phyloP scores from a whole-genome alignment of 2,329 filamentous ascomycete genomes.

The Orbilia brochopaga region DNA sequence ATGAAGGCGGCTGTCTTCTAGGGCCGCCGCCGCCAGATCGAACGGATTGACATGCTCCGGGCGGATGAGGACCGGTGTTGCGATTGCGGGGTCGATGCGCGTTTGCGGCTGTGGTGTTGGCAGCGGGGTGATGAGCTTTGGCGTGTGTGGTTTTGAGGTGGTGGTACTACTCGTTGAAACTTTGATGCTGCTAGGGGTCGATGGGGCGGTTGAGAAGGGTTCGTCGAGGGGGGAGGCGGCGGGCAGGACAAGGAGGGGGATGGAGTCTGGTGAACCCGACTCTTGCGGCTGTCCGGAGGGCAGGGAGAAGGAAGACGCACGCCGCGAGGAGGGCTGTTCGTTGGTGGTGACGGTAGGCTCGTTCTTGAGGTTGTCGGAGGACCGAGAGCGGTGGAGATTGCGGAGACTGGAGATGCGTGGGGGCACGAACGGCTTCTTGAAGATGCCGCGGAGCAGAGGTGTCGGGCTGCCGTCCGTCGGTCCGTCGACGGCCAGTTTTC shows the following conservation, averaged over 20 bases:
- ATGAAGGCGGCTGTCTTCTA: constrained; percentile 32
- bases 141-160: background rate
- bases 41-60: constrained; percentile 34
- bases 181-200: background rate
- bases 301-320: constrained; percentile 30
- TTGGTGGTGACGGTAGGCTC: constrained; percentile 3
- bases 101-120: constrained; percentile 22
- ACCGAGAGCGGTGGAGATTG: constrained; percentile 29
- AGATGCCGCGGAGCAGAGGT: constrained; percentile 22
- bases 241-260: background rate
- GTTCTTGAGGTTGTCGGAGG: constrained; percentile 25
- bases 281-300: constrained; percentile 11
- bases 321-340: constrained; percentile 7
- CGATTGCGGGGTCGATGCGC: constrained; percentile 19
- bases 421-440: constrained; percentile 36
- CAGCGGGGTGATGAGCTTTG: constrained; percentile 27
- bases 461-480: constrained; percentile 12
- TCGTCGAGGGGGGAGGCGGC: background rate
- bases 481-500: constrained; percentile 14
- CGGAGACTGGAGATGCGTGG: constrained; percentile 31
- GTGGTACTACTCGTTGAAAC: background rate
- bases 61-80: constrained; percentile 29
- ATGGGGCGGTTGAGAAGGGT: background rate
- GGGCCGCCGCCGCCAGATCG: constrained; percentile 30
- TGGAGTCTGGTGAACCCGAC: no score